Conservation (phyloP, 23 red algal species). For the Cyanidioschyzon merolae region DNA sequence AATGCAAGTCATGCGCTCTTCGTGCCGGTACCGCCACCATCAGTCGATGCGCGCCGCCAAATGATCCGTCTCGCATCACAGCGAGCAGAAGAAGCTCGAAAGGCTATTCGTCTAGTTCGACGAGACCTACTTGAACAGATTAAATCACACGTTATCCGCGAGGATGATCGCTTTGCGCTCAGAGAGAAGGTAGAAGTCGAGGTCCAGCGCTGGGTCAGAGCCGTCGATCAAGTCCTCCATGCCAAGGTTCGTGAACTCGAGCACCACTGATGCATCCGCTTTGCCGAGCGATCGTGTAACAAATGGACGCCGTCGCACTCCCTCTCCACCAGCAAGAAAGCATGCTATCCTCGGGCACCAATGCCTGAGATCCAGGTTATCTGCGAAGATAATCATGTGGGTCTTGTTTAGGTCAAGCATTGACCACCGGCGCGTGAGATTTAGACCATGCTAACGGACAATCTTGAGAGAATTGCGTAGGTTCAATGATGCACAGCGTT, state of each 20-base stretch:
- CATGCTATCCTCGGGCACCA: no score
- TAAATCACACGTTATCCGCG: not conserved
- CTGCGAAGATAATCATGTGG: no score
- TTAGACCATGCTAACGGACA: no score
- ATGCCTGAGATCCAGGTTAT: no score
- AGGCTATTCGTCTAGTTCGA: not conserved
- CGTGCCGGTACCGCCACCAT: slow-evolving; percentile 8
- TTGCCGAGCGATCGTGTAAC: no score
- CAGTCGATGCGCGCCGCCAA: not conserved
- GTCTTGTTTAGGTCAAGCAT: no score
- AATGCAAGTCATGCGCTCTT: not conserved
- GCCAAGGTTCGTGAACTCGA: not conserved
- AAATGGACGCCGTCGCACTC: no score
- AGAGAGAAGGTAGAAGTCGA: not conserved
- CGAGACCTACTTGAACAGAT: not conserved
- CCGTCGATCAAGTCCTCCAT: not conserved
- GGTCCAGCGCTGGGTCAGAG: not conserved
- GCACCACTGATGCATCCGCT: not conserved
- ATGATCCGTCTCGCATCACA: not conserved
- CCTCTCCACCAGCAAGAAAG: no score
- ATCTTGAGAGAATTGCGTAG: no score
- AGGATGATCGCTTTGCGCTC: not conserved
- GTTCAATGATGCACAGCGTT: no score
- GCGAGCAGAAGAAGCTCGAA: not conserved
- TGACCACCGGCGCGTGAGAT: no score